Percentiles rank a stretch among this genome's conserved stretches.
These are phyloP conservation scores for Tillandsia leiboldiana DNA, from an alignment of 176 grass and related monocot species.

Conservation along the genomic window DNA sequence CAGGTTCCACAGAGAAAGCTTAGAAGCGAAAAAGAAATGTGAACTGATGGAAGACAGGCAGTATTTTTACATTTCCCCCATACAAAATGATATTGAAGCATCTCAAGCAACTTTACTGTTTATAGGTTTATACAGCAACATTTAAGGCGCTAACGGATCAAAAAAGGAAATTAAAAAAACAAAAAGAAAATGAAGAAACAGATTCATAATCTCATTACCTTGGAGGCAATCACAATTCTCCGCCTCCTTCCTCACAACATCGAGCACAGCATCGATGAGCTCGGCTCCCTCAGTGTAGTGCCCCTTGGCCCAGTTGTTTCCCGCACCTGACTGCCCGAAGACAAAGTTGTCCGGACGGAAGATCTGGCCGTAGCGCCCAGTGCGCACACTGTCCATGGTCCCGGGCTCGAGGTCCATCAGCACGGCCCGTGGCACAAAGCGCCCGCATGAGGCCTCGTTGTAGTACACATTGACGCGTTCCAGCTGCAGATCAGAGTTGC, in stretches of 20 bases:
- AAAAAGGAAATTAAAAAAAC: no score
- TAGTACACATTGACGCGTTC: slow-evolving; percentile 4
- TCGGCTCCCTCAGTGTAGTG: slow-evolving; percentile 4
- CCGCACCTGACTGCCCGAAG: background rate
- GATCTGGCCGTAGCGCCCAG: background rate
- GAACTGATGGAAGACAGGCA: no score
- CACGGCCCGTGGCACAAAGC: background rate
- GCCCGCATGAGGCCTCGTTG: background rate
- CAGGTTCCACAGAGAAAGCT: no score
- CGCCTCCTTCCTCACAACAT: background rate
- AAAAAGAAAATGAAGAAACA: no score
- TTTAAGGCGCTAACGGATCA: no score
- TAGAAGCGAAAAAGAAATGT: no score
- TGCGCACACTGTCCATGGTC: slow-evolving; percentile 2
- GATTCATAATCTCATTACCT: background rate
- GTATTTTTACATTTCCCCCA: no score
- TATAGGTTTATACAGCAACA: no score
- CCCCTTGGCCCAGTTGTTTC: slow-evolving; percentile 1
- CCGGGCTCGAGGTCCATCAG: background rate
- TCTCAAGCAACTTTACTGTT: no score
- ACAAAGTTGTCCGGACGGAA: background rate
- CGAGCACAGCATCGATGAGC: slow-evolving; percentile 3
- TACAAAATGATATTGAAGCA: no score
- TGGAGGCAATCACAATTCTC: slow-evolving; percentile 5
- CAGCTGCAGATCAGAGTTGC: background rate